phyloP scores from a whole-genome alignment of 2,329 filamentous ascomycete genomes.

The Knoxdaviesia proteae region DNA sequence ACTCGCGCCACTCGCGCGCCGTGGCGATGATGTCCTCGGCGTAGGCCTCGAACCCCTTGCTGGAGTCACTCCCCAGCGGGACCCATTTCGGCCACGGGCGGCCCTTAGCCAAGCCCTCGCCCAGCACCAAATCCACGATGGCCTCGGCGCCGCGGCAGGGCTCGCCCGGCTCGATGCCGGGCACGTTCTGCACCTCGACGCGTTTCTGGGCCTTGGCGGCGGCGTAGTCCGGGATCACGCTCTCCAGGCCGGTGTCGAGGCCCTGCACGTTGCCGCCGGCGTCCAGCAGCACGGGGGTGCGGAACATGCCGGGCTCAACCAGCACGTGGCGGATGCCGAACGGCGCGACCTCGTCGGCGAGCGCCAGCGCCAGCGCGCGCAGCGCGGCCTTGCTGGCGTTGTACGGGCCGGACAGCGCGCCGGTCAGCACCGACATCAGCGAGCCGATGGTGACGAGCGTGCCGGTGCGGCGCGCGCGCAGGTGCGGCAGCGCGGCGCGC shows the following conservation, averaged over 20 bases:
- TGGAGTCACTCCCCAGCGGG: not conserved
- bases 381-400: slow-evolving; percentile 23
- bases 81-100: slow-evolving; percentile 13
- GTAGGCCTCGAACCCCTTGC: not conserved
- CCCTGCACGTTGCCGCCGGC: too few species aligned
- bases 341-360: slow-evolving; percentile 18
- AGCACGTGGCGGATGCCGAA: slow-evolving; percentile 23
- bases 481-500: slow-evolving; percentile 22
- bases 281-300: slow-evolving; percentile 22
- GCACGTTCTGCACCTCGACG: slow-evolving; percentile 7
- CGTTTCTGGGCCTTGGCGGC: slow-evolving; percentile 8
- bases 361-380: slow-evolving; percentile 21
- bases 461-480: slow-evolving; percentile 19
- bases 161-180: slow-evolving; percentile 16
- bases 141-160: slow-evolving; percentile 14
- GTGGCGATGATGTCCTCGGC: not conserved
- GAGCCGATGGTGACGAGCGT: slow-evolving; percentile 24
- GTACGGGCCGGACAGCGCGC: slow-evolving; percentile 17
- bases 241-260: slow-evolving; percentile 6
- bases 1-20: too few species aligned
- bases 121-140: slow-evolving; percentile 16
- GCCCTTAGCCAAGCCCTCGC: slow-evolving; percentile 10
- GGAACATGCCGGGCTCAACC: slow-evolving; percentile 31
- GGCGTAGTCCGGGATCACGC: slow-evolving; percentile 11
- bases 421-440: slow-evolving; percentile 20